Base-by-base conservation (phyloP, 805 yeast species). In the Saccharomycopsis sp. region DNA sequence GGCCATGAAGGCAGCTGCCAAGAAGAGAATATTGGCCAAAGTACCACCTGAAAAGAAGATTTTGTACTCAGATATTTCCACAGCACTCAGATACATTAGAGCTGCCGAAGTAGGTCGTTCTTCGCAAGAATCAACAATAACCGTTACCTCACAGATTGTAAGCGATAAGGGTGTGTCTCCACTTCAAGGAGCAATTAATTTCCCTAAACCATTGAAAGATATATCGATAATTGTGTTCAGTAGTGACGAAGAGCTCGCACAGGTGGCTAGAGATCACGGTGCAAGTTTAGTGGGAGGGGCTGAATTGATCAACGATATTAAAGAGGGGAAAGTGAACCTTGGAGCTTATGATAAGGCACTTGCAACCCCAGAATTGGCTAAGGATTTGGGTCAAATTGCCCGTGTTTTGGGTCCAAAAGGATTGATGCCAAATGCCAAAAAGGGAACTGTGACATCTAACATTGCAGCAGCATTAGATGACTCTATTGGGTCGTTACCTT, bases 101-200 rank as follows among this genome's bases (percentile, higher is more conserved):
- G 97, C 98, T 0, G 83, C 91, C 3, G 97, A 91, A 71, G 96
- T 91, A 3, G 98, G 99, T 3, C 83, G 87, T 67, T 83, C 93
- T 1, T 74, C 78, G 2, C 73, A 79, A n/a, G 83, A 84, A 65
- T 84, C 93, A 22, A 85, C 92, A 23, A 76, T 93, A 47, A 76
- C 87, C 17, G 71, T 88, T 57, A 81, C 86, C 56, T 78, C 89
- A 17, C 75, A 81, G 17, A 76, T 91, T 34, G 79, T 85, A 9
- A 82, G 86, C 20, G 93, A 86, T 60, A 84, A 82, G 68, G 97
- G 97, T 64, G 84, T 87, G 22, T 83, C 85, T 41, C 87, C 89
- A 24, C 72, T 92, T 56, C 74, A 76, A 34, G 97, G 97, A 14
- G 77, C 83, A 2, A 80, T 91, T 22, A 72, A 78, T 54, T 82